Percentiles rank a stretch among this genome's conserved stretches.
phyloP scores from a whole-genome alignment of 75 land plant genomes.

The Gnetum montanum region DNA sequence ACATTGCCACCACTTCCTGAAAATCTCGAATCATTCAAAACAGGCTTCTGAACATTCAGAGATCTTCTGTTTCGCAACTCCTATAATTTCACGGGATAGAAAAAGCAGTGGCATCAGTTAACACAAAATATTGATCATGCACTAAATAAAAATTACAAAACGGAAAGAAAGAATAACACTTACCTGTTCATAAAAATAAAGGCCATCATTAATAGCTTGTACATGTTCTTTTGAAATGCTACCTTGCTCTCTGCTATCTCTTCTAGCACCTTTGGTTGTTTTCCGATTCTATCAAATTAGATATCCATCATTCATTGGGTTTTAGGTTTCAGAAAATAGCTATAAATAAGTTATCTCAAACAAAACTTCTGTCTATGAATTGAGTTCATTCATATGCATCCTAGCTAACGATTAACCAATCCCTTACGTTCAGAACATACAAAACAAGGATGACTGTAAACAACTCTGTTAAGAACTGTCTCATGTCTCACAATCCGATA shows the following conservation, averaged over 20 bases:
- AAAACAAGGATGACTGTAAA: too few relatives aligned
- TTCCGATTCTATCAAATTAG: slow-evolving; percentile 32
- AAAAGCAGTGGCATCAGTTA: background rate
- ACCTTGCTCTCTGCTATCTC: slow-evolving; percentile 26
- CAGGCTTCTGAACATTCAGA: slow-evolving; percentile 5
- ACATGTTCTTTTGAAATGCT: slow-evolving; percentile 72
- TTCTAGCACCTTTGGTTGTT: slow-evolving; percentile 24
- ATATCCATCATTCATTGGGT: background rate
- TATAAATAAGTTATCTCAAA: background rate
- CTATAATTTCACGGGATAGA: background rate
- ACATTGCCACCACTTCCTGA: slow-evolving; percentile 14
- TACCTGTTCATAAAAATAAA: slow-evolving; percentile 96
- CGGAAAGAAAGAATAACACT: background rate
- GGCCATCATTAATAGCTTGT: slow-evolving; percentile 79
- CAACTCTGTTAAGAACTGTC: too few relatives aligned
- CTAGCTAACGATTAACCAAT: too few relatives aligned
- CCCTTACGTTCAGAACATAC: too few relatives aligned
- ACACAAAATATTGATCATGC: too few relatives aligned
- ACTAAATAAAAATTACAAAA: background rate
- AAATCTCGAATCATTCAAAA: slow-evolving; percentile 2
- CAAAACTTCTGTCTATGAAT: too few relatives aligned
- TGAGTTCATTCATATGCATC: too few relatives aligned
- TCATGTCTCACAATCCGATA: too few relatives aligned
- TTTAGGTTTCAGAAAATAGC: background rate
- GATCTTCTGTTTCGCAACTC: slow-evolving; percentile 11